Percentiles rank a stretch among this genome's conserved stretches.
phyloP scores from a whole-genome alignment of 441 rosid species.

The Pelargonium citronellum region DNA sequence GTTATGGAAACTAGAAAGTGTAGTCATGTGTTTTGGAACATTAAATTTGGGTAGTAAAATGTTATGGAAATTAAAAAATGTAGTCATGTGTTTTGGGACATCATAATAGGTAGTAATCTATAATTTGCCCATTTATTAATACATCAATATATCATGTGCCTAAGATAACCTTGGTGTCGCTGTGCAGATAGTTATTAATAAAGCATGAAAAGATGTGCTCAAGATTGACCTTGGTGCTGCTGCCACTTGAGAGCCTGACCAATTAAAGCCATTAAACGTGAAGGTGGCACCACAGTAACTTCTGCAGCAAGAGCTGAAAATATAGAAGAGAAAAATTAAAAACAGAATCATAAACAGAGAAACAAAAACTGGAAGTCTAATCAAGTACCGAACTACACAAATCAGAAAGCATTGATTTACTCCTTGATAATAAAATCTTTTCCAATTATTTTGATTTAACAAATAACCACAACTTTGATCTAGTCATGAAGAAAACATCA shows the following conservation, averaged over 20 bases:
- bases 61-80: too few relatives aligned
- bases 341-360: slow-evolving; percentile 8
- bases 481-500: too few relatives aligned
- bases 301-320: slow-evolving; percentile 78
- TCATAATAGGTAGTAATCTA: too few relatives aligned
- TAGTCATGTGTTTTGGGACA: too few relatives aligned
- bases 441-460: background rate
- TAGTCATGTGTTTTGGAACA: too few relatives aligned
- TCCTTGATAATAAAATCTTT: background rate
- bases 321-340: slow-evolving; percentile 18
- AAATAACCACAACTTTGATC: too few relatives aligned
- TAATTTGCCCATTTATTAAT: slow-evolving; percentile 2
- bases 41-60: too few relatives aligned
- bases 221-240: slow-evolving; percentile 82
- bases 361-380: background rate
- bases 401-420: slow-evolving; percentile 1
- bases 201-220: background rate
- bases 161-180: background rate
- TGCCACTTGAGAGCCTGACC: slow-evolving; percentile 99
- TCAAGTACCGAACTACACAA: background rate
- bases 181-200: background rate
- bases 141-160: background rate
- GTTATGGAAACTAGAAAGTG: too few relatives aligned
- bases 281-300: slow-evolving; percentile 96
- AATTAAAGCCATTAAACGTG: slow-evolving; percentile 92